Percentiles rank a stretch among this genome's conserved stretches.
These are phyloP conservation scores for Malassezia obtusa DNA, from an alignment of 1,284 basidiomycete species.

Conservation along the genomic window DNA sequence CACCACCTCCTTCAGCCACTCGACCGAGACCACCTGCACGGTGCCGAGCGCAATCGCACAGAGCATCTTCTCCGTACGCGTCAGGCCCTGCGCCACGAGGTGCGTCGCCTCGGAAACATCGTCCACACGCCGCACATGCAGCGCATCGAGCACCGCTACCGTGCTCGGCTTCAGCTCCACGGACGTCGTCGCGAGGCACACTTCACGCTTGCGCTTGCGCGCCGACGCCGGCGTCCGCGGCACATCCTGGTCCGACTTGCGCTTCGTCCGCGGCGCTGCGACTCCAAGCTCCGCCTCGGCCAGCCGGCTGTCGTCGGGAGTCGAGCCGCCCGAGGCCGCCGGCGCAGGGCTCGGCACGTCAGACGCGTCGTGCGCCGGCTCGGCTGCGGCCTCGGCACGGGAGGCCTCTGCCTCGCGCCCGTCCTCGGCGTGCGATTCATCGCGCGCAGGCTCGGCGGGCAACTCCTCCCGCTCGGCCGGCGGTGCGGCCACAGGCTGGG, in stretches of 20 bases:
- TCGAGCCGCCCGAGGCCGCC: background rate
- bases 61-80: constrained; percentile 23
- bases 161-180: constrained; percentile 12
- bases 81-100: constrained; percentile 17
- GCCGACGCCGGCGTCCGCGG: background rate
- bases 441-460: too few species aligned
- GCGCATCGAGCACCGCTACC: constrained; percentile 3
- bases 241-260: background rate
- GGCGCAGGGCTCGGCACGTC: background rate
- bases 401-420: too few species aligned
- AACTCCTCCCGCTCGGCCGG: too few species aligned
- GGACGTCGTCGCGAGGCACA: constrained; percentile 16
- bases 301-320: background rate
- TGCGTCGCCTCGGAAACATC: constrained; percentile 14
- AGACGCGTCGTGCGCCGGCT: background rate
- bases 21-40: constrained; percentile 14
- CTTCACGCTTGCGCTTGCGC: constrained; percentile 1
- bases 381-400: background rate
- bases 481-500: too few species aligned
- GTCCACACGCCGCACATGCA: constrained; percentile 11
- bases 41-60: constrained; percentile 21
- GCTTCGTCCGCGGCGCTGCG: background rate
- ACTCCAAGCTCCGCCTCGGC: background rate
- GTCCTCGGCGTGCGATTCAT: too few species aligned
- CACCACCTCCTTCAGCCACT: constrained; percentile 15